Base-by-base conservation (phyloP, 2,329 filamentous ascomycete genomes). In the Huntiella savannae region DNA sequence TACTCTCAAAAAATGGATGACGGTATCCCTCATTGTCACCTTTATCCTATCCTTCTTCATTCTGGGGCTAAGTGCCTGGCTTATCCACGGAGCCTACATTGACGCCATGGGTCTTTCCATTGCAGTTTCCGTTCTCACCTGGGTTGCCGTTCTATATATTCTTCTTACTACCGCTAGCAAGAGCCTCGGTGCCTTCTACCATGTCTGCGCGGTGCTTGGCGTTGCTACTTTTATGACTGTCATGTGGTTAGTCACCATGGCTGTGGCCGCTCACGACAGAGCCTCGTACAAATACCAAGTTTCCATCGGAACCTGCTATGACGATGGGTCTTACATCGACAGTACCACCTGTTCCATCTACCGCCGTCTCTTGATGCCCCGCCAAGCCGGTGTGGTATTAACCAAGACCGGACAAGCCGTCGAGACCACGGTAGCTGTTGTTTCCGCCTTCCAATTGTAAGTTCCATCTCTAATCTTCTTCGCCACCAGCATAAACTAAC, bases 241-340 rank as follows among this genome's bases (percentile, higher is more conserved):
- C 47, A 59, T 70, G 45, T 70, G 68, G 68, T 62, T 70, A 13
- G 59, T 64, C 0, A 59, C 61, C n/a, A 56, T 60, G 53, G 61
- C 55, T 33, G 59, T 64, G 19, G 59, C 59, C 11, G 67, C 67
- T 6, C 58, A 61, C 15, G 56, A 53, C 44, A 62, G 66, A 28
- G 57, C 59, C 33, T 50, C 50, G 13, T 69, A 64, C 53, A 55
- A 51, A 3, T 58, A 60, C 43, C 50, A 51, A 6, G 54, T 60
- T 11, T 43, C 34, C 3, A 61, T 63, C 2, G 52, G 34, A 7
- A 55, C 54, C 2, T 62, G 59, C 47, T 58, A 54, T 49, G 53
- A 58, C 12, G 60, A 67, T 49, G 64, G 65, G 38, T 63, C 61
- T 52, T 16, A 58, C 4, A 38, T 66, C 28, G 59, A 63, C 53